Percentiles rank a stretch among this genome's conserved stretches.
phyloP scores from a whole-genome alignment of 1,284 basidiomycete genomes.

The Cryptococcus sp. region DNA sequence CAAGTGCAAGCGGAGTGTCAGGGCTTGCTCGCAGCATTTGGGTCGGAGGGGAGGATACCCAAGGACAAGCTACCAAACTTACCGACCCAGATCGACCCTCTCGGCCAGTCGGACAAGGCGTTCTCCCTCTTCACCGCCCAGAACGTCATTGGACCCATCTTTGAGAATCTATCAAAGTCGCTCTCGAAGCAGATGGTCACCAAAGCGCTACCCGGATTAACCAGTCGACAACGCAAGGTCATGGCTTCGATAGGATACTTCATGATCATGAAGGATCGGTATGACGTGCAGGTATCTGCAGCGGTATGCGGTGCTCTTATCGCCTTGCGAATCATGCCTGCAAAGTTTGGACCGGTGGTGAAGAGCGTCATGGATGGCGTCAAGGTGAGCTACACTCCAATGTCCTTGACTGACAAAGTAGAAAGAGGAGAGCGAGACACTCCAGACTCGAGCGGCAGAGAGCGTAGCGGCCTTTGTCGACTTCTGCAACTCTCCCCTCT shows the following conservation, averaged over 20 bases:
- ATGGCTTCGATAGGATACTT: constrained; percentile 76
- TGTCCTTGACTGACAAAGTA: constrained; percentile 40
- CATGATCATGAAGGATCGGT: constrained; percentile 72
- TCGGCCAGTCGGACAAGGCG: constrained; percentile 58
- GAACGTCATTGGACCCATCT: constrained; percentile 64
- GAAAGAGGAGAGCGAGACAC: constrained; percentile 83
- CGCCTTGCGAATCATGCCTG: constrained; percentile 71
- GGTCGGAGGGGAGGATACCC: constrained; percentile 77
- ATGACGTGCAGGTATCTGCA: constrained; percentile 82
- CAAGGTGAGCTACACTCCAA: constrained; percentile 57
- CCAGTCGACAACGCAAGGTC: constrained; percentile 70
- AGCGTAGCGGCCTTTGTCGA: constrained; percentile 84
- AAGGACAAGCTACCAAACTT: constrained; percentile 72
- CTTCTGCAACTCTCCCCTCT: constrained; percentile 67
- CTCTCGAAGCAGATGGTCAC: constrained; percentile 66
- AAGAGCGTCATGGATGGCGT: constrained; percentile 97
- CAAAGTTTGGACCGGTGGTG: constrained; percentile 93
- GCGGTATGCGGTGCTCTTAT: constrained; percentile 88
- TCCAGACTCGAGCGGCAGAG: constrained; percentile 83
- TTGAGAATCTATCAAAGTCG: constrained; percentile 55
- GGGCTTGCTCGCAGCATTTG: constrained; percentile 72
- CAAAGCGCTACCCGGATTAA: constrained; percentile 65
- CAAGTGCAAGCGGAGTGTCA: constrained; percentile 77
- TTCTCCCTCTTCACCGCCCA: constrained; percentile 81
- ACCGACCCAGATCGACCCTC: constrained; percentile 67